phyloP scores from a whole-genome alignment of 352 stramenopile genomes.

The Globisporangium heterothallicum region DNA sequence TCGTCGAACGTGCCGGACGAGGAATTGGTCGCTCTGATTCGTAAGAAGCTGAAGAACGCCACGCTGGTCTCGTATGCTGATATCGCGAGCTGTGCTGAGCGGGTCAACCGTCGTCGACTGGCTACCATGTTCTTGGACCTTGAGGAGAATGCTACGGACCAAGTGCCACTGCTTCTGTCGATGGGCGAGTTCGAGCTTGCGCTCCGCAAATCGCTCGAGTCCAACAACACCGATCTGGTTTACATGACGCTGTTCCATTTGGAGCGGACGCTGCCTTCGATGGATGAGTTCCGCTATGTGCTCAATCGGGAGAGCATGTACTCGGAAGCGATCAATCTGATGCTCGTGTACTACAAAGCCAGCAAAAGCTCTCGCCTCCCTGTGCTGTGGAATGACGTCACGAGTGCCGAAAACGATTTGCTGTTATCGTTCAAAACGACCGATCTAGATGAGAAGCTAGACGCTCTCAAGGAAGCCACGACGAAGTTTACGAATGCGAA shows the following conservation, averaged over 20 bases:
- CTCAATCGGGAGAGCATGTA: slow-evolving; percentile 69
- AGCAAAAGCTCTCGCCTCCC: slow-evolving; percentile 60
- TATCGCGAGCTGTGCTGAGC: slow-evolving; percentile 78
- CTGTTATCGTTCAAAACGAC: slow-evolving; percentile 60
- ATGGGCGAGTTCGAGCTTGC: slow-evolving; percentile 91
- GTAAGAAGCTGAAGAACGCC: slow-evolving; percentile 78
- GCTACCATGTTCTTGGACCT: slow-evolving; percentile 88
- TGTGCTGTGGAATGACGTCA: slow-evolving; percentile 56
- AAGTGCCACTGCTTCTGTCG: slow-evolving; percentile 84
- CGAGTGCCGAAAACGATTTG: slow-evolving; percentile 69
- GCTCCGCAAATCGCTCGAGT: slow-evolving; percentile 84
- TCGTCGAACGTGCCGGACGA: slow-evolving; percentile 58
- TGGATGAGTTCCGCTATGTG: slow-evolving; percentile 79
- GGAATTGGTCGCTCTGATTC: slow-evolving; percentile 76
- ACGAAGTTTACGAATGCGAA: slow-evolving; percentile 68
- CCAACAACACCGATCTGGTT: slow-evolving; percentile 86
- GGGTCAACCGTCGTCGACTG: slow-evolving; percentile 71
- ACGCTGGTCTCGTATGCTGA: slow-evolving; percentile 79
- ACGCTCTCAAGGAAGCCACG: slow-evolving; percentile 57
- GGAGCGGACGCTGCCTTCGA: slow-evolving; percentile 69
- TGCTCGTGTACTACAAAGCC: slow-evolving; percentile 72
- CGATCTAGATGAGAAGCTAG: slow-evolving; percentile 62
- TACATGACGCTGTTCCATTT: slow-evolving; percentile 89
- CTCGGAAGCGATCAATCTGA: slow-evolving; percentile 63
- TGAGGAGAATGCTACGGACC: slow-evolving; percentile 84